Conservation (phyloP, 75 land plant species). For the Ceratopteris richardii region DNA sequence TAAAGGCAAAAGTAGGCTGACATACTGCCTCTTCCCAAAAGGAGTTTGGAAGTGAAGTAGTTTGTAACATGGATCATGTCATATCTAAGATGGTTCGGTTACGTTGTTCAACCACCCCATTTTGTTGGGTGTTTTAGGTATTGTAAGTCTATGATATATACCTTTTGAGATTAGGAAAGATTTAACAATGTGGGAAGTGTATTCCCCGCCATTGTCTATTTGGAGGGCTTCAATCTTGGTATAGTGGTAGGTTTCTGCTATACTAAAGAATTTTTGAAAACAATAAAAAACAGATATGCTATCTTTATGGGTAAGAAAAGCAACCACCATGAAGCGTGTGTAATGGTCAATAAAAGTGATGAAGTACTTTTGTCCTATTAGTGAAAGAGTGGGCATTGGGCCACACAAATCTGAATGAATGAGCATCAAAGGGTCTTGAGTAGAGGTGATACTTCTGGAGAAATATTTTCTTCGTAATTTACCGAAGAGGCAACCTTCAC, state of each 20-base stretch:
- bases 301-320: constrained; percentile 1
- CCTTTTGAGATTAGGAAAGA: background rate
- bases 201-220: constrained; percentile 13
- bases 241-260: background rate
- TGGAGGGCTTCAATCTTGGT: background rate
- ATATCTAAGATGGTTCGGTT: background rate
- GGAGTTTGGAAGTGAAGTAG: background rate
- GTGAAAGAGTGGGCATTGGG: background rate
- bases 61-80: background rate
- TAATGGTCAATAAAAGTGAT: constrained; percentile 13
- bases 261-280: background rate
- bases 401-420: constrained; percentile 19
- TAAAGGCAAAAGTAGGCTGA: background rate
- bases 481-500: background rate
- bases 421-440: background rate
- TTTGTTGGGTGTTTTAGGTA: constrained; percentile 5
- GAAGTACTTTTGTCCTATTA: constrained; percentile 5
- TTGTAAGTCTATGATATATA: background rate
- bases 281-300: background rate
- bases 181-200: background rate
- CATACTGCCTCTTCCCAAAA: constrained; percentile 3
- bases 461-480: background rate
- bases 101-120: constrained; percentile 7
- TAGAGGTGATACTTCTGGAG: background rate
- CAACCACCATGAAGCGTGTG: constrained; percentile 4